A percentile compares a stretch with the other conserved stretches of the same genome.
These are phyloP conservation scores for Telfairia occidentalis DNA, from an alignment of 331 rosid species.

Conservation along the genomic window DNA sequence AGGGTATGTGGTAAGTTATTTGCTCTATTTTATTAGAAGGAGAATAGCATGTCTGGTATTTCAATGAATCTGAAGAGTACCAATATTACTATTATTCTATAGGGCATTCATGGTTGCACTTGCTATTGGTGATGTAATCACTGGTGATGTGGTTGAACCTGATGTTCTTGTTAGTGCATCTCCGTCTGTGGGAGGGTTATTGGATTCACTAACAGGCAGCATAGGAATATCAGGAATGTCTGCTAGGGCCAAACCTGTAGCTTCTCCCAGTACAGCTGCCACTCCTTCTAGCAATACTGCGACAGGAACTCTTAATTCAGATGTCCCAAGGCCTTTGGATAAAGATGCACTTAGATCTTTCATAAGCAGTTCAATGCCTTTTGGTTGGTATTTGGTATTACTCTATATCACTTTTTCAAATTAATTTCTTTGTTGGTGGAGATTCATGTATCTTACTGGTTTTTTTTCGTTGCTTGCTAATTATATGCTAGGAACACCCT, in stretches of 20 bases:
- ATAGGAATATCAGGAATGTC: conserved; percentile 78
- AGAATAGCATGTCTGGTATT: background rate
- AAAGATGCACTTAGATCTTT: conserved; percentile 81
- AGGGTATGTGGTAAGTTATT: conserved; percentile 86
- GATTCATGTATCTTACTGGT: conserved; percentile 20
- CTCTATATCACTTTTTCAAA: conserved; percentile 47
- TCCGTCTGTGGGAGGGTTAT: conserved; percentile 89
- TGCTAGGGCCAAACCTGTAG: conserved; percentile 70
- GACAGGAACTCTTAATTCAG: conserved; percentile 48
- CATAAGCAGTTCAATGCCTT: conserved; percentile 89
- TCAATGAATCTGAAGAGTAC: background rate
- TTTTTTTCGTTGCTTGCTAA: background rate
- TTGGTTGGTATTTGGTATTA: conserved; percentile 84
- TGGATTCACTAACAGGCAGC: conserved; percentile 87
- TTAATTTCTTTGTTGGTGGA: conserved; percentile 18
- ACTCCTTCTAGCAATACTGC: conserved; percentile 35
- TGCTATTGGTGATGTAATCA: conserved; percentile 76
- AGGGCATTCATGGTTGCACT: conserved; percentile 84
- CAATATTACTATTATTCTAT: conserved; percentile 18
- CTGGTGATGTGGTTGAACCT: conserved; percentile 65
- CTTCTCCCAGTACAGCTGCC: conserved; percentile 51
- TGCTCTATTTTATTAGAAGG: conserved; percentile 15
- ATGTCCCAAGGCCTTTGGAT: conserved; percentile 64
- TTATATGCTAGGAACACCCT: conserved; percentile 54
- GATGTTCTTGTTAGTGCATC: conserved; percentile 61